Evolutionary conservation across 1,284 basidiomycete species (phyloP).

Genomic region (Leccinum angustisporum): DNA sequence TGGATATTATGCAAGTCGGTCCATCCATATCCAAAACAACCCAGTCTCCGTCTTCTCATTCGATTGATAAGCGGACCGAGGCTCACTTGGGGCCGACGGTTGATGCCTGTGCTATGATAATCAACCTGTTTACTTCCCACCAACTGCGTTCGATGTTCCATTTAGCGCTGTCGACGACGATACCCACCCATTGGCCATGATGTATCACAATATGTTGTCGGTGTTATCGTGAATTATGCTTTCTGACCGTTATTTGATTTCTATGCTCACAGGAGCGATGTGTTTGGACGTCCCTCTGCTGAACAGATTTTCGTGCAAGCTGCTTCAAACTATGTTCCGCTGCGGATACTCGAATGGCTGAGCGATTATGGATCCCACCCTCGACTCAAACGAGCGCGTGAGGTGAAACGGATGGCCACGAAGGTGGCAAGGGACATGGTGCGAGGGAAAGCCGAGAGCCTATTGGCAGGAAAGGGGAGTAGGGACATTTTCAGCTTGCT

Average conservation of each 20-base stretch:
- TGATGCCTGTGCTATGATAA: background rate
- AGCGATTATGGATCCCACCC: conserved; percentile 38
- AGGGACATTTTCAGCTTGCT: conserved; percentile 47
- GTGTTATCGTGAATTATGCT: conserved; percentile 11
- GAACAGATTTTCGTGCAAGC: conserved; percentile 20
- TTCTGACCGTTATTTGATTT: background rate
- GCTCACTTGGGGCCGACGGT: conserved; percentile 39
- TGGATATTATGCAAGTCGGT: conserved; percentile 41
- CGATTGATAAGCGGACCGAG: conserved; percentile 36
- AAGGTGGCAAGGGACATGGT: conserved; percentile 41
- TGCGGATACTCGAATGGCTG: conserved; percentile 37
- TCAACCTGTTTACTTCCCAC: background rate
- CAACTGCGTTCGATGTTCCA: conserved; percentile 44
- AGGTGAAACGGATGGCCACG: conserved; percentile 25
- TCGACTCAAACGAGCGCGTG: conserved; percentile 37
- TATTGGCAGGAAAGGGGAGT: conserved; percentile 30
- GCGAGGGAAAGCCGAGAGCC: conserved; percentile 39
- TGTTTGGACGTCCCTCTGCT: conserved; percentile 26
- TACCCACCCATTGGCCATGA: conserved; percentile 37
- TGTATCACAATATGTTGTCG: conserved; percentile 37
- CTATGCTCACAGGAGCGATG: conserved; percentile 13
- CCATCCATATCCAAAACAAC: conserved; percentile 42
- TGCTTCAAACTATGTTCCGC: conserved; percentile 21
- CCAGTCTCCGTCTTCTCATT: conserved; percentile 31
- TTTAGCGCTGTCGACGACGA: conserved; percentile 38